Conservation (phyloP, 345 rosid genomes). For the Corymbia maculata region DNA sequence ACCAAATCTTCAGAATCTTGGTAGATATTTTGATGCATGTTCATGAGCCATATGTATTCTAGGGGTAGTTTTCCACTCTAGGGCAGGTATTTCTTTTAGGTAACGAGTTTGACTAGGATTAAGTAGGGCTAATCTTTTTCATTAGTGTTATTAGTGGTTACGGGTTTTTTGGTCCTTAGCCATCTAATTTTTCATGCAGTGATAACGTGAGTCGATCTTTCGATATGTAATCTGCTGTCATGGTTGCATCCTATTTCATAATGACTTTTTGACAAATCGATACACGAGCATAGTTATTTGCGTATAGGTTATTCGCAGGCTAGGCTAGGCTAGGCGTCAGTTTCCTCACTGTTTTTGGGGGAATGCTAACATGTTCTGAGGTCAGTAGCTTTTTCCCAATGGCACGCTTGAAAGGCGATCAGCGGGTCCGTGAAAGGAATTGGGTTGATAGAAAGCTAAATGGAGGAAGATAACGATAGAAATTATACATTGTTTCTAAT, state of each 20-base stretch:
- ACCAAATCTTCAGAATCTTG: not conserved
- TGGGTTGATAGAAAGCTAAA: too few relatives aligned
- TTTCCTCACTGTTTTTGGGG: not conserved
- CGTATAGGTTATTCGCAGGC: not conserved
- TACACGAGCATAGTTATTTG: not conserved
- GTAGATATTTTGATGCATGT: not conserved
- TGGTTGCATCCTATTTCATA: rapidly evolving
- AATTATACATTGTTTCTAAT: too few relatives aligned
- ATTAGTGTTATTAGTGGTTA: not conserved
- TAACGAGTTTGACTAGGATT: not conserved
- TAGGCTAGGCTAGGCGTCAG: not conserved
- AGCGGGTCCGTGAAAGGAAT: constrained; percentile 24
- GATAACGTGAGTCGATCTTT: not conserved
- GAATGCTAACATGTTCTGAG: not conserved
- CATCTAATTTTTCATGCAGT: not conserved
- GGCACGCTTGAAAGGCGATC: constrained; percentile 94
- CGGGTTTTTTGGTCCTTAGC: too few relatives aligned
- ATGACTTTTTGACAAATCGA: not conserved
- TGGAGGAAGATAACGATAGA: too few relatives aligned
- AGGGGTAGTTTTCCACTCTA: not conserved
- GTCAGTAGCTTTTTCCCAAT: constrained; percentile 15
- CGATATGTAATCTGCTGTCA: not conserved
- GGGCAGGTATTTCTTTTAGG: rapidly evolving
- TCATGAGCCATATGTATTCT: rapidly evolving
- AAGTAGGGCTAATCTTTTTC: not conserved